Conservation (phyloP, 371 early-diverging fungal species). For the Mucor plumbeus region DNA sequence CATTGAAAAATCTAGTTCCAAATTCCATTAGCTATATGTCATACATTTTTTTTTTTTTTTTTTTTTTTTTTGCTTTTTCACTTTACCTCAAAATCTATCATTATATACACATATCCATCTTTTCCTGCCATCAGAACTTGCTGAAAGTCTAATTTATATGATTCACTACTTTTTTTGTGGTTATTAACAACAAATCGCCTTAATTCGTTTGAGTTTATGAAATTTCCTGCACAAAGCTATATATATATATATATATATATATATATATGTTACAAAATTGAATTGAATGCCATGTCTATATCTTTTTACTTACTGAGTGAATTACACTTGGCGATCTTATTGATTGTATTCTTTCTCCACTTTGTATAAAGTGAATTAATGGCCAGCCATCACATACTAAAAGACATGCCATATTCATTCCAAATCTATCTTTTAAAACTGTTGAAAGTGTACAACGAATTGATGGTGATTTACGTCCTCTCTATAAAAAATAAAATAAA, state of each 20-base stretch:
- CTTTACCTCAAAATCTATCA: slow-evolving; percentile 50
- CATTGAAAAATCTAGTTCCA: slow-evolving; percentile 35
- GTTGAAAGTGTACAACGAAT: slow-evolving; percentile 48
- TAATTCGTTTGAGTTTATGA: slow-evolving; percentile 27
- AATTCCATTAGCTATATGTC: background rate
- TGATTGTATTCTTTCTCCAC: slow-evolving; percentile 35
- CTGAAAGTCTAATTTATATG: slow-evolving; percentile 19
- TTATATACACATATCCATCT: slow-evolving; percentile 51
- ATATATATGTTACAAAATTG: background rate
- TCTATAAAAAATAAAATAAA: slow-evolving; percentile 16
- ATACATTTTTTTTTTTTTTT: no score
- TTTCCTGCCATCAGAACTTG: slow-evolving; percentile 52
- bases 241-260: no score
- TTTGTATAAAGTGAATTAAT: slow-evolving; percentile 46
- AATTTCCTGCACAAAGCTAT: slow-evolving; percentile 53
- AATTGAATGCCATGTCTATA: no score
- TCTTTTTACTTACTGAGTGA: slow-evolving; percentile 40
- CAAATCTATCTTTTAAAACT: slow-evolving; percentile 40
- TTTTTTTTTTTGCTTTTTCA: background rate
- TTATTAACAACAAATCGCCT: slow-evolving; percentile 11
- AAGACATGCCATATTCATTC: slow-evolving; percentile 39
- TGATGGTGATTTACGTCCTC: slow-evolving; percentile 36
- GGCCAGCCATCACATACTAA: slow-evolving; percentile 54
- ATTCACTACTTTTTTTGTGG: slow-evolving; percentile 7
- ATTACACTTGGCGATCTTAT: slow-evolving; percentile 39